Percentiles rank a stretch among this genome's conserved stretches.
Conservation (phyloP, 768 basidiomycete species). For the Piloderma croceum region DNA sequence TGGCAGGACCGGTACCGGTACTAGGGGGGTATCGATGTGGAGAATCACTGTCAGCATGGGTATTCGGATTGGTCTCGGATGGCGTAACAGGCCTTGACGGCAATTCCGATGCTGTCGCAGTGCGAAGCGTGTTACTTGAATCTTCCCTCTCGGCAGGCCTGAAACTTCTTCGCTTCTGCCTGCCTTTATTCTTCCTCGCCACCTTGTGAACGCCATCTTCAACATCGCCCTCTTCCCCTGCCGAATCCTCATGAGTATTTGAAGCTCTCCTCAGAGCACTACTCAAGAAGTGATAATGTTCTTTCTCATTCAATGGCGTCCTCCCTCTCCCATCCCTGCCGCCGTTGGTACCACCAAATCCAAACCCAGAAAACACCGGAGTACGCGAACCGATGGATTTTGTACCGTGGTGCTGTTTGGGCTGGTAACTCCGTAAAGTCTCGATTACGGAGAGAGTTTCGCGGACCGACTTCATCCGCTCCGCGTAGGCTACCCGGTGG, state of each 20-base stretch:
- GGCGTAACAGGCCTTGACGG: slow-evolving; percentile 6
- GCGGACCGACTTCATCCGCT: slow-evolving; percentile 57
- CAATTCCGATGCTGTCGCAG: slow-evolving; percentile 10
- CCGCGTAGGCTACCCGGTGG: slow-evolving; percentile 71
- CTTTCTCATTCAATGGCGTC: slow-evolving; percentile 41
- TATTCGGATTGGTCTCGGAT: slow-evolving; percentile 11
- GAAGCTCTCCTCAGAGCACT: slow-evolving; percentile 25
- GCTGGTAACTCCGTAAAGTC: slow-evolving; percentile 59
- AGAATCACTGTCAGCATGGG: too few species aligned
- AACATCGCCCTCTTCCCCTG: slow-evolving; percentile 26
- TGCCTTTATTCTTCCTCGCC: slow-evolving; percentile 25
- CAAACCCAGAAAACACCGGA: slow-evolving; percentile 33
- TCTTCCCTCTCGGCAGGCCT: neutral
- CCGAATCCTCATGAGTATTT: slow-evolving; percentile 13
- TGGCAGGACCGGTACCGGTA: slow-evolving; percentile 11
- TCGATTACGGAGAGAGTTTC: slow-evolving; percentile 57
- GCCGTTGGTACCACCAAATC: slow-evolving; percentile 16
- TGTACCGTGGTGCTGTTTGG: slow-evolving; percentile 34
- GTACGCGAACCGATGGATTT: slow-evolving; percentile 38
- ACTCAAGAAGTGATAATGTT: slow-evolving; percentile 33
- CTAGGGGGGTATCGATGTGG: slow-evolving; percentile 42
- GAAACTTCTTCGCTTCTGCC: slow-evolving; percentile 8
- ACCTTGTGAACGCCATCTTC: slow-evolving; percentile 19
- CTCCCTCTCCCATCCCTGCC: slow-evolving; percentile 3
- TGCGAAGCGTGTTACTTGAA: neutral